A percentile compares a stretch with the other conserved stretches of the same genome.
Conservation (phyloP, 129 eudicot species). For the Kitagawia praeruptora region DNA sequence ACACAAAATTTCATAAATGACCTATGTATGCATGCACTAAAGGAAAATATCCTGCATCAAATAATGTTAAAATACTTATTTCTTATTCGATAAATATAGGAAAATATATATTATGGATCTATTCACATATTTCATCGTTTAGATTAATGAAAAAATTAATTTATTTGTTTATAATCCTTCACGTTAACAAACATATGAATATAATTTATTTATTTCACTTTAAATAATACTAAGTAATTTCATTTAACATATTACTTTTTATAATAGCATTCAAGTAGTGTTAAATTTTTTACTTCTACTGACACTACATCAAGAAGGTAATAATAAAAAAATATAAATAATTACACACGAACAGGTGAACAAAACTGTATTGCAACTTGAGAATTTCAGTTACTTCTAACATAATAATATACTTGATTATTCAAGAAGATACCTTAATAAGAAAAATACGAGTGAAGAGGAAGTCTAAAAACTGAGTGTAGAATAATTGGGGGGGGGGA, state of each 20-base stretch:
- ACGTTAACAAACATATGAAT: neutral
- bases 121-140: neutral
- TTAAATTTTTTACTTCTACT: neutral
- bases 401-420: neutral
- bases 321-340: neutral
- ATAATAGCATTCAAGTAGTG: neutral
- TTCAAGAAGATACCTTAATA: neutral
- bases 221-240: neutral
- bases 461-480: neutral
- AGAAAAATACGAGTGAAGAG: neutral
- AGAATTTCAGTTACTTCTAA: neutral
- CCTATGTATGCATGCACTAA: too few relatives aligned
- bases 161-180: too few relatives aligned
- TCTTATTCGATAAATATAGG: neutral
- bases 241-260: neutral
- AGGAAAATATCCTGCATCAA: too few relatives aligned
- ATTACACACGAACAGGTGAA: neutral
- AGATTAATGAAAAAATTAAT: neutral
- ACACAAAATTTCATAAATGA: neutral
- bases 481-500: neutral
- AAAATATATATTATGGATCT: too few relatives aligned
- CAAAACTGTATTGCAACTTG: neutral
- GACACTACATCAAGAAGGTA: neutral
- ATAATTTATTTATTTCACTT: neutral
- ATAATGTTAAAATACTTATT: too few relatives aligned